phyloP scores from a whole-genome alignment of 1,284 basidiomycete species.

The Malassezia sp. region DNA sequence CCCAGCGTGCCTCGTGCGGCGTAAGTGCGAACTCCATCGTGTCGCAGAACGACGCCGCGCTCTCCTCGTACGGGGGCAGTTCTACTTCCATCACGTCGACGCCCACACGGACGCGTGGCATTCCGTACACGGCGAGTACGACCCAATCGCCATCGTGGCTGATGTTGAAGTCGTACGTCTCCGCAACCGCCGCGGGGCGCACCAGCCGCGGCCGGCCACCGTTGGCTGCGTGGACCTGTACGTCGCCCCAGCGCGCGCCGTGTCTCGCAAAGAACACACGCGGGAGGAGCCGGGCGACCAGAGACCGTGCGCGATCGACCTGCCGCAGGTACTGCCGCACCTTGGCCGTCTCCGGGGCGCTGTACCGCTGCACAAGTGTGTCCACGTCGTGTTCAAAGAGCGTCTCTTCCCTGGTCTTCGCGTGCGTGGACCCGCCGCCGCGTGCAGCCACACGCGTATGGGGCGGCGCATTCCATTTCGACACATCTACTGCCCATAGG shows the following conservation, averaged over 20 bases:
- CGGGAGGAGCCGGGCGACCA: constrained; percentile 23
- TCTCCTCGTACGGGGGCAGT: constrained; percentile 30
- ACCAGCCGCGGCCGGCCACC: constrained; percentile 22
- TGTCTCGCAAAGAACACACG: constrained; percentile 13
- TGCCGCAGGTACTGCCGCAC: constrained; percentile 22
- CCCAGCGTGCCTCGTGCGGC: constrained; percentile 21
- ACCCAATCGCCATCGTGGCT: constrained; percentile 43
- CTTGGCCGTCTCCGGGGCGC: constrained; percentile 15
- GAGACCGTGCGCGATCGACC: constrained; percentile 23
- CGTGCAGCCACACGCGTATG: constrained; percentile 2
- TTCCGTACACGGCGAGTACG: constrained; percentile 23
- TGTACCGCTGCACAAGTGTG: constrained; percentile 10
- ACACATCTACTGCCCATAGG: constrained; percentile 30
- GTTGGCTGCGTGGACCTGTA: not conserved
- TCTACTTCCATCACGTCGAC: constrained; percentile 37
- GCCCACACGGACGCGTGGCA: constrained; percentile 17
- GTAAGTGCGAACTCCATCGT: constrained; percentile 40
- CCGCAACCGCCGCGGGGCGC: not conserved
- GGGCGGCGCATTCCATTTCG: constrained; percentile 11
- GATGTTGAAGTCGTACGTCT: constrained; percentile 36
- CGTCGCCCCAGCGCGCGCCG: constrained; percentile 9
- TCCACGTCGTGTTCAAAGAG: constrained; percentile 2
- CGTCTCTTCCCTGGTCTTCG: not conserved
- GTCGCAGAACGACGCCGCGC: constrained; percentile 20
- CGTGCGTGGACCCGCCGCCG: not conserved